A percentile compares a stretch with the other conserved stretches of the same genome.
Evolutionary conservation across 768 basidiomycete species (phyloP).

Genomic region (Daedaleopsis sinensis): DNA sequence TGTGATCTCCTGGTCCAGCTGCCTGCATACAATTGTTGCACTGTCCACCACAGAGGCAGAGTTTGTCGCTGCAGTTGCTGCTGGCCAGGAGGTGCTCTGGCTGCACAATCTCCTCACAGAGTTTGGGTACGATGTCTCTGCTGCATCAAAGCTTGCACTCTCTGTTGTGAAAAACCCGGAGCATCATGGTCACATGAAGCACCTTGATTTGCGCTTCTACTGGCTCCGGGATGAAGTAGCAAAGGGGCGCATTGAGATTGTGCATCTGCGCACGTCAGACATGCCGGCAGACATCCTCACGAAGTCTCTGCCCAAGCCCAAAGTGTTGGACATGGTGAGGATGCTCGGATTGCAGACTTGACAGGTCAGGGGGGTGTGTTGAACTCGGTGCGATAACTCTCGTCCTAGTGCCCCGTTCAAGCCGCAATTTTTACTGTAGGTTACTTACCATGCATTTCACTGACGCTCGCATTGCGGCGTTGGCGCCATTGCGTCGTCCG

Average conservation of each 20-base stretch:
- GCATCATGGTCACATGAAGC: conserved; percentile 36
- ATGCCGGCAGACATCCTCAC: conserved; percentile 40
- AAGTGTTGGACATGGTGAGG: not conserved
- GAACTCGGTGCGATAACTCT: not conserved
- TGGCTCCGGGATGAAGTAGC: conserved; percentile 34
- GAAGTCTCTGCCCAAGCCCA: conserved; percentile 30
- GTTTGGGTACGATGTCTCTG: conserved; percentile 22
- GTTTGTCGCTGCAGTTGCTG: conserved; percentile 38
- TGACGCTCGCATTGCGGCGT: not conserved
- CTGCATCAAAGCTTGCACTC: conserved; percentile 34
- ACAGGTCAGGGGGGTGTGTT: not conserved
- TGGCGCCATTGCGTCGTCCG: not conserved
- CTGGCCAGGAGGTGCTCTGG: conserved; percentile 37
- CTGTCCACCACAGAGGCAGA: conserved; percentile 45
- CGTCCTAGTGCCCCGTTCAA: not conserved
- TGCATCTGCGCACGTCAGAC: conserved; percentile 25
- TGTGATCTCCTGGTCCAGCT: conserved; percentile 40
- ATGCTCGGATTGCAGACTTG: not conserved
- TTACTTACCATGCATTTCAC: not conserved
- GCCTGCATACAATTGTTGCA: conserved; percentile 41
- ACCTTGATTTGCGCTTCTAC: conserved; percentile 41
- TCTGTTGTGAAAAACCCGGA: conserved; percentile 32
- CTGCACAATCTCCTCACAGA: conserved; percentile 35
- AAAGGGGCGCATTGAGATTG: not conserved
- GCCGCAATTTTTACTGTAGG: not conserved